Percentiles rank a stretch among this genome's conserved stretches.
phyloP scores from a whole-genome alignment of 1,284 basidiomycete genomes.

The Trametes pubescens region DNA sequence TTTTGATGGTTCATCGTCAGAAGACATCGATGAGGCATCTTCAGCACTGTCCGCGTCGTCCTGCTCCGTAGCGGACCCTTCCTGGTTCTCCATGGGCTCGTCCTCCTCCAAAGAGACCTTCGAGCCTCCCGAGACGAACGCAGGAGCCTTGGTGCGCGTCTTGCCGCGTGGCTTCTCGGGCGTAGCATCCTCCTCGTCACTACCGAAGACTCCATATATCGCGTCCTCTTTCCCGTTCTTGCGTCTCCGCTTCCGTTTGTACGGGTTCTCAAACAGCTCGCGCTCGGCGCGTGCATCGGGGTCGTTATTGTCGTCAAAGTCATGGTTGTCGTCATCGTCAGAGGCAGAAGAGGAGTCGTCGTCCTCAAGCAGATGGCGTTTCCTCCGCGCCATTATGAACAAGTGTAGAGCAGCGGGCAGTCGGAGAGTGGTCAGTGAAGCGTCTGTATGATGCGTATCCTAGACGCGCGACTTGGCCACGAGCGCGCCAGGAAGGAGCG shows the following conservation, averaged over 20 bases:
- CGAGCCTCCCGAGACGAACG: constrained; percentile 70
- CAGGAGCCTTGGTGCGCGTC: constrained; percentile 83
- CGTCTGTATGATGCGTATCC: background rate
- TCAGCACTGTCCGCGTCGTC: constrained; percentile 45
- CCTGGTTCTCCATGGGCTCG: constrained; percentile 40
- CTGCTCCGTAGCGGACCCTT: constrained; percentile 41
- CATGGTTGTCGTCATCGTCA: constrained; percentile 56
- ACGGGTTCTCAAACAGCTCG: constrained; percentile 82
- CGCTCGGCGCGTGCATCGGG: constrained; percentile 81
- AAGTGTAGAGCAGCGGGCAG: background rate
- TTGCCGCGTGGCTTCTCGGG: constrained; percentile 47
- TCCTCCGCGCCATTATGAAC: constrained; percentile 78
- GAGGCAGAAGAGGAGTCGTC: constrained; percentile 66
- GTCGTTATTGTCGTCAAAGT: constrained; percentile 64
- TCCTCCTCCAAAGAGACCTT: constrained; percentile 51
- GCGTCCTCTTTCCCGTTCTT: constrained; percentile 78
- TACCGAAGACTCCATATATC: constrained; percentile 86
- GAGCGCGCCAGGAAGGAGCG: background rate
- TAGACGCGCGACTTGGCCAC: background rate
- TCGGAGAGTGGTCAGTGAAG: background rate
- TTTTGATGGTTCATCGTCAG: constrained; percentile 53
- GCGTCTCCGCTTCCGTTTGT: constrained; percentile 70
- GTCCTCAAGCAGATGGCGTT: constrained; percentile 81
- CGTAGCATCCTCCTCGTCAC: constrained; percentile 61
- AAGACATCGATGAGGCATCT: constrained; percentile 8